phyloP scores from a whole-genome alignment of 2,329 filamentous ascomycete genomes.

The Malbranchea cinnamomea region DNA sequence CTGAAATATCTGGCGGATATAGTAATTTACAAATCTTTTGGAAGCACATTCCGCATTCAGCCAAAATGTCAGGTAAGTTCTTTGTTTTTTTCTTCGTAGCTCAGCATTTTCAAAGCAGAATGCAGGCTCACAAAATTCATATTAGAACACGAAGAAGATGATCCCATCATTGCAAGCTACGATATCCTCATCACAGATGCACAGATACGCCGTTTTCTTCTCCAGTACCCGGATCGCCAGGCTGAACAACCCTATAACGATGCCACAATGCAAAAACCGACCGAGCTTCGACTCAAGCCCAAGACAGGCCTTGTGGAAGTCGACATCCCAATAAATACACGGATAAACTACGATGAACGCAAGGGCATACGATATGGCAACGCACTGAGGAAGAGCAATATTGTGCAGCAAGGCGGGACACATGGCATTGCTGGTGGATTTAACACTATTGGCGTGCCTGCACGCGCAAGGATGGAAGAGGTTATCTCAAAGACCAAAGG shows the following conservation, averaged over 20 bases:
- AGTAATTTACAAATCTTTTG: too few relatives aligned
- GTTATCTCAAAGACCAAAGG: constrained; percentile 13
- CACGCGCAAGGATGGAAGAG: constrained; percentile 11
- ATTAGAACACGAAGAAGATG: too few relatives aligned
- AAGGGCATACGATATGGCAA: constrained; percentile 76
- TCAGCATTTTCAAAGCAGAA: too few relatives aligned
- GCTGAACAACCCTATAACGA: constrained; percentile 49
- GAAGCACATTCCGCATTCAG: too few relatives aligned
- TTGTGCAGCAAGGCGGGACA: constrained; percentile 46
- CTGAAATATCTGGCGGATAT: too few relatives aligned
- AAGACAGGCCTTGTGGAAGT: constrained; percentile 74
- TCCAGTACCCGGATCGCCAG: constrained; percentile 67
- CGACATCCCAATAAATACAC: constrained; percentile 68
- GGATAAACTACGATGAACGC: constrained; percentile 61
- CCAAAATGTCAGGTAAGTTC: too few relatives aligned
- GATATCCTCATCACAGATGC: constrained; percentile 72
- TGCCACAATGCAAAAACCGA: constrained; percentile 40
- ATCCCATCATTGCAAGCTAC: constrained; percentile 62
- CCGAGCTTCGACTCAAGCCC: constrained; percentile 68
- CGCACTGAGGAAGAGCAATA: constrained; percentile 44
- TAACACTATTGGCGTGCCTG: constrained; percentile 27
- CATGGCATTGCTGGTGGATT: constrained; percentile 62
- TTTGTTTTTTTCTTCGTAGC: too few relatives aligned
- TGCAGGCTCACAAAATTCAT: too few relatives aligned
- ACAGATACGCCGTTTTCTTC: constrained; percentile 57